A percentile compares a stretch with the other conserved stretches of the same genome.
phyloP scores from a whole-genome alignment of 208 protist species.

The Strigomonas galati region DNA sequence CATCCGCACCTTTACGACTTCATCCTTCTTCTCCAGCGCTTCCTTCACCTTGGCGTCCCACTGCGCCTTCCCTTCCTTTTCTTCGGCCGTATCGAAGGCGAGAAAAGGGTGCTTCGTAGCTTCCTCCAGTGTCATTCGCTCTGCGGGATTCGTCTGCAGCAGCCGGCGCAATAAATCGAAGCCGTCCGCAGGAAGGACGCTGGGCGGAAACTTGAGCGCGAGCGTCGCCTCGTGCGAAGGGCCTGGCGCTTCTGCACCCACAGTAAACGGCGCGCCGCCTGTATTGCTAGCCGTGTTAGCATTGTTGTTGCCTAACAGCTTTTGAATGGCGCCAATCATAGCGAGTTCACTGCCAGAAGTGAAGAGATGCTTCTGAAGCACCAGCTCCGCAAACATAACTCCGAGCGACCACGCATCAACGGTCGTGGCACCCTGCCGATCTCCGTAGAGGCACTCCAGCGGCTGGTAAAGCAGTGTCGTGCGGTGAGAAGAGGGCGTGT shows the following conservation, averaged over 20 bases:
- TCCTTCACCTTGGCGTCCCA: slow-evolving; percentile 49
- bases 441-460: slow-evolving; percentile 76
- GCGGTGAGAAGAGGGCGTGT: slow-evolving; percentile 68
- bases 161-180: slow-evolving; percentile 69
- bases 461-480: slow-evolving; percentile 88
- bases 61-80: slow-evolving; percentile 33
- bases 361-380: slow-evolving; percentile 78
- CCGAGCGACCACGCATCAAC: slow-evolving; percentile 87
- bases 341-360: slow-evolving; percentile 58
- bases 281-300: not conserved
- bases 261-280: not conserved
- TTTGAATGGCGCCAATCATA: slow-evolving; percentile 75
- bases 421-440: slow-evolving; percentile 42
- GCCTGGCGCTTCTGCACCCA: not conserved
- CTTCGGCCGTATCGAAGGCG: slow-evolving; percentile 12
- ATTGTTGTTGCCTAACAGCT: slow-evolving; percentile 54
- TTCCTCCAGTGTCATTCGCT: slow-evolving; percentile 52
- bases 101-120: slow-evolving; percentile 75
- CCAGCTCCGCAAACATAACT: slow-evolving; percentile 83
- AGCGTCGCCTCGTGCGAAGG: slow-evolving; percentile 34
- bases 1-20: slow-evolving; percentile 23
- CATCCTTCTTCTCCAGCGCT: slow-evolving; percentile 16
- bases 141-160: slow-evolving; percentile 45
- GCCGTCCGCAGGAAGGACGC: slow-evolving; percentile 47
- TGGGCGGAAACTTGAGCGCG: slow-evolving; percentile 51